Evolutionary conservation across 2,329 filamentous ascomycete genomes (phyloP).

Genomic region (Triangularia setosa): DNA sequence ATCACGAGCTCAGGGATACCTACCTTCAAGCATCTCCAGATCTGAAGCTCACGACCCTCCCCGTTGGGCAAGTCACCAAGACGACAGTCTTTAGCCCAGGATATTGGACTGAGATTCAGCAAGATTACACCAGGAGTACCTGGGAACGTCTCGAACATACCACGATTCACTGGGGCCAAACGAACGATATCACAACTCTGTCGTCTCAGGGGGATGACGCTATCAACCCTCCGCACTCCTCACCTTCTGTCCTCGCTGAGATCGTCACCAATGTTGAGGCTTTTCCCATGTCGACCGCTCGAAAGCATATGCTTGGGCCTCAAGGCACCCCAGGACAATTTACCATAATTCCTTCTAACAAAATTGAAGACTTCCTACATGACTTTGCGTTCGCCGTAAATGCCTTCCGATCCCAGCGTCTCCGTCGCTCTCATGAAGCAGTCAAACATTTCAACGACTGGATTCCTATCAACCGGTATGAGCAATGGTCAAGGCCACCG

Average conservation of each 20-base stretch:
- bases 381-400: constrained; percentile 12
- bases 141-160: neutral
- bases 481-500: constrained; percentile 16
- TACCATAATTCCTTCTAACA: constrained; percentile 9
- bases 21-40: neutral
- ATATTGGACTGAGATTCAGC: neutral
- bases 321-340: constrained; percentile 1
- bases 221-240: neutral
- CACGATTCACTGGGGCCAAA: neutral
- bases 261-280: neutral
- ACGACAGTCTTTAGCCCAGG: neutral
- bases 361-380: constrained; percentile 19
- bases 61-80: neutral
- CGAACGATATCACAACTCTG: neutral
- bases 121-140: neutral
- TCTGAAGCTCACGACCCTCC: neutral
- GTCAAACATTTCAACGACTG: constrained; percentile 11
- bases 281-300: constrained; percentile 9
- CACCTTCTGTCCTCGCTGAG: neutral
- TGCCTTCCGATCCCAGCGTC: constrained; percentile 4
- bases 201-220: neutral
- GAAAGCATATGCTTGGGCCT: constrained; percentile 15
- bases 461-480: constrained; percentile 13
- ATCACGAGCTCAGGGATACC: constrained; percentile 33
- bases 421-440: neutral